A percentile compares a stretch with the other conserved stretches of the same genome.
Evolutionary conservation across 768 basidiomycete genomes (phyloP).

Genomic region (Exidia glandulosa): DNA sequence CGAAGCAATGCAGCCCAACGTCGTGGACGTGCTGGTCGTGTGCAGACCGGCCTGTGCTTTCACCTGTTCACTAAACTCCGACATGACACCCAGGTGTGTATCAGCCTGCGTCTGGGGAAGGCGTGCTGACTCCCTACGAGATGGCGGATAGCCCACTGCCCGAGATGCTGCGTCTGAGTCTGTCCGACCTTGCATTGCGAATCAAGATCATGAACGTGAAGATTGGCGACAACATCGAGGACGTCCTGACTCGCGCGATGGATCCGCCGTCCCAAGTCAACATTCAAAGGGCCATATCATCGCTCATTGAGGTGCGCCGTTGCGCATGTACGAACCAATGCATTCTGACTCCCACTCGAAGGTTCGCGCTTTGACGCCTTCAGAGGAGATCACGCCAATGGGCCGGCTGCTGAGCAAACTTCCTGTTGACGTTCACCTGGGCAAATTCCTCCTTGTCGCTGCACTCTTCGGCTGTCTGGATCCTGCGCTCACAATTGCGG

Average conservation of each 20-base stretch:
- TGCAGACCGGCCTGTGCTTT: conserved; percentile 81
- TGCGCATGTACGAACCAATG: background rate
- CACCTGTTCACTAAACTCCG: conserved; percentile 87
- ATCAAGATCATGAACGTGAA: conserved; percentile 92
- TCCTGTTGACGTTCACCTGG: conserved; percentile 91
- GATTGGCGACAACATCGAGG: conserved; percentile 76
- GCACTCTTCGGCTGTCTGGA: conserved; percentile 84
- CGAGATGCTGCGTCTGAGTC: conserved; percentile 88
- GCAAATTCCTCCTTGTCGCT: conserved; percentile 82
- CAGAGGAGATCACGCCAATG: conserved; percentile 91
- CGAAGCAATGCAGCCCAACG: conserved; percentile 85
- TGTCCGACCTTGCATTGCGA: conserved; percentile 82
- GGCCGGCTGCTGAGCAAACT: conserved; percentile 82
- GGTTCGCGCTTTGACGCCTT: conserved; percentile 76
- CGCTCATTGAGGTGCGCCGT: conserved; percentile 72
- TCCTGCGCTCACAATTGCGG: conserved; percentile 93
- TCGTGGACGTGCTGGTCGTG: conserved; percentile 85
- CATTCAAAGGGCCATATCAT: conserved; percentile 79
- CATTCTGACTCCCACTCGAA: conserved; percentile 14
- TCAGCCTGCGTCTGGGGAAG: conserved; percentile 6
- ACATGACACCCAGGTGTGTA: conserved; percentile 63
- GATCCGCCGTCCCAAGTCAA: conserved; percentile 84
- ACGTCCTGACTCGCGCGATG: conserved; percentile 74
- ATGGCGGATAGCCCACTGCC: conserved; percentile 85
- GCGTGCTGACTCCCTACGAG: conserved; percentile 26